Evolutionary conservation across 2,329 filamentous ascomycete species (phyloP).

Genomic region (Diplodia intermedia): DNA sequence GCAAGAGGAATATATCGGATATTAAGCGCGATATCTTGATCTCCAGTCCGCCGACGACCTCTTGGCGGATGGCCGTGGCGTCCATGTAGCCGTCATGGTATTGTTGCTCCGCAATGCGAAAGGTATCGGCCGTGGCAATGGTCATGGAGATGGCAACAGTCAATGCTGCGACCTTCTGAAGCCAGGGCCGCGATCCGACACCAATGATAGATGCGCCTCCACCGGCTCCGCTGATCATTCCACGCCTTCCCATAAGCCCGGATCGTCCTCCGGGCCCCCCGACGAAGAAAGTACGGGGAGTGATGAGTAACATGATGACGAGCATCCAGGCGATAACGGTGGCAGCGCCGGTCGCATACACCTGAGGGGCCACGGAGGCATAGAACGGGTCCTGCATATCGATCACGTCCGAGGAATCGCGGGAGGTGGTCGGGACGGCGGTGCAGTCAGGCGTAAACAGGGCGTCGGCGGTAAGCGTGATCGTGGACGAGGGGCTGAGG

Average conservation of each 20-base stretch:
- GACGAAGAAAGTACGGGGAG: conserved; percentile 90
- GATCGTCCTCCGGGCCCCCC: conserved; percentile 71
- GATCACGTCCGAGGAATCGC: conserved; percentile 50
- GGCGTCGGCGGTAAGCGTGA: conserved; percentile 66
- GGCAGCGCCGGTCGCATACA: conserved; percentile 89
- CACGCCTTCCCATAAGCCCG: conserved; percentile 79
- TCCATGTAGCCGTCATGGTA: conserved; percentile 83
- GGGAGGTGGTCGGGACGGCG: conserved; percentile 38
- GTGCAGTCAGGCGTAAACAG: conserved; percentile 66
- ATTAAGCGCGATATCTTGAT: conserved; percentile 91
- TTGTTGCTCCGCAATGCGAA: conserved; percentile 80
- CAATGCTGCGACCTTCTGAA: conserved; percentile 75
- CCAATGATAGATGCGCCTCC: conserved; percentile 71
- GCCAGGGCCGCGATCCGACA: conserved; percentile 89
- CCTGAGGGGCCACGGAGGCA: conserved; percentile 88
- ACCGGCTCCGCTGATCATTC: conserved; percentile 81
- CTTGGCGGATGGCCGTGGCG: conserved; percentile 73
- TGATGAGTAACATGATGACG: conserved; percentile 92
- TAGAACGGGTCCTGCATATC: conserved; percentile 88
- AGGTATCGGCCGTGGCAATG: conserved; percentile 91
- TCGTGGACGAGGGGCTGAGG: conserved; percentile 60
- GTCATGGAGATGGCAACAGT: conserved; percentile 81
- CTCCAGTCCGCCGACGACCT: conserved; percentile 83
- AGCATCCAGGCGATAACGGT: conserved; percentile 92
- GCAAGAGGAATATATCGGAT: conserved; percentile 95